These are phyloP conservation scores for Carex kokanica DNA, from an alignment of 176 grass and related monocot species.

Conservation along the genomic window DNA sequence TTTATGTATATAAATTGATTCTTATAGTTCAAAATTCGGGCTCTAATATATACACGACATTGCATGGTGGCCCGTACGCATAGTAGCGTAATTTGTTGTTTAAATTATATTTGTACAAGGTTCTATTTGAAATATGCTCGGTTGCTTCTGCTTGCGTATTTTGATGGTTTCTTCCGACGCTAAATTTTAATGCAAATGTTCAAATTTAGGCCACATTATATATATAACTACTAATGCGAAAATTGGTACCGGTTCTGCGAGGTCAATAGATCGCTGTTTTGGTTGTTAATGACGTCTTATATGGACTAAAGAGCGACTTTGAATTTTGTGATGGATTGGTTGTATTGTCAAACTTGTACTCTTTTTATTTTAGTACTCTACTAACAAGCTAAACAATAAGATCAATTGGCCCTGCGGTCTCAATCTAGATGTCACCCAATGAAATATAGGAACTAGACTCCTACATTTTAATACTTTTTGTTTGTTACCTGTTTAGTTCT, in stretches of 20 bases:
- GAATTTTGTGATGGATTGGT: neutral
- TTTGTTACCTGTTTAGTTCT: too few species aligned
- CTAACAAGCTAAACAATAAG: neutral
- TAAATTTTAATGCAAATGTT: neutral
- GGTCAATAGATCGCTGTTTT: neutral
- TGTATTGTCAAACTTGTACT: conserved; percentile 5
- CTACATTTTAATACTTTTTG: too few species aligned
- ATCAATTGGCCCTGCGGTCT: too few species aligned
- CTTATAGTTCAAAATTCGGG: neutral
- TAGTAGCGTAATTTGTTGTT: neutral
- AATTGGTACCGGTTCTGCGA: neutral
- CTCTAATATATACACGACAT: neutral
- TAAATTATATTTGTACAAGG: neutral
- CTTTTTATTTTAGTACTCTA: neutral
- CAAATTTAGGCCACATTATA: neutral
- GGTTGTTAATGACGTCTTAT: neutral
- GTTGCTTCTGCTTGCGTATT: conserved; percentile 4
- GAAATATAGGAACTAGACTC: too few species aligned
- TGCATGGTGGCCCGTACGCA: neutral
- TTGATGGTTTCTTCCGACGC: conserved; percentile 11
- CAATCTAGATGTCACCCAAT: too few species aligned
- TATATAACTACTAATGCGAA: neutral
- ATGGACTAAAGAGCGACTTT: neutral
- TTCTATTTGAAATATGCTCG: neutral
- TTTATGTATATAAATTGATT: neutral